phyloP scores from a whole-genome alignment of 2,329 filamentous ascomycete species.

The Monilinia polystroma region DNA sequence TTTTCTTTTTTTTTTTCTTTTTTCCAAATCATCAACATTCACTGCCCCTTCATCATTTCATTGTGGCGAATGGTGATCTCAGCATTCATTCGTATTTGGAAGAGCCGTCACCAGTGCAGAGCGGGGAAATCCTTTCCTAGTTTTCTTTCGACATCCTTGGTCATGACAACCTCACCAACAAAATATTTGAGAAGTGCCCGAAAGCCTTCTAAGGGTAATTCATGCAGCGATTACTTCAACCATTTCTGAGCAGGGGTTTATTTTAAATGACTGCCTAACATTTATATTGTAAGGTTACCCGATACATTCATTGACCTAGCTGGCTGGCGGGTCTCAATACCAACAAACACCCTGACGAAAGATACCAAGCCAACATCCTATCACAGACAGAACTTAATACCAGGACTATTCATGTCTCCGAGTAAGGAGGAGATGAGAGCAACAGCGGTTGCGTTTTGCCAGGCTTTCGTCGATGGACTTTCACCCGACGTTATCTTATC shows the following conservation, averaged over 20 bases:
- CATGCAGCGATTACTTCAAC: neutral
- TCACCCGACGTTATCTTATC: slow-evolving; percentile 18
- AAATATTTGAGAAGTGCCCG: neutral
- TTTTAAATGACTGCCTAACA: neutral
- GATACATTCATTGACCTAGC: neutral
- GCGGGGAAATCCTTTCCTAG: too few species aligned
- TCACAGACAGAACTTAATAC: neutral
- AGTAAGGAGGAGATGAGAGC: neutral
- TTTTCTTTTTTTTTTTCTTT: too few species aligned
- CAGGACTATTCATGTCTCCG: neutral
- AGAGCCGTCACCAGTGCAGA: neutral
- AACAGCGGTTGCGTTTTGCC: slow-evolving; percentile 21
- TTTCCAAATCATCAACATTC: too few species aligned
- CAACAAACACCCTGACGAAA: neutral
- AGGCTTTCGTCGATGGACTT: slow-evolving; percentile 7
- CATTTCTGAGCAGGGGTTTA: neutral
- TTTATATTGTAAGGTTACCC: neutral
- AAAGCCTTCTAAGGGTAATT: neutral
- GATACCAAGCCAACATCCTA: neutral
- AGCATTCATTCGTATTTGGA: neutral
- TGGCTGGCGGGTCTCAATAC: neutral
- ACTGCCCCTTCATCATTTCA: neutral
- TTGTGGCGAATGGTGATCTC: slow-evolving; percentile 14
- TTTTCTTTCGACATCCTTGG: neutral
- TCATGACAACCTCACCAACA: neutral